Evolutionary conservation across 768 basidiomycete species (phyloP).

Genomic region (Pholiota molesta): DNA sequence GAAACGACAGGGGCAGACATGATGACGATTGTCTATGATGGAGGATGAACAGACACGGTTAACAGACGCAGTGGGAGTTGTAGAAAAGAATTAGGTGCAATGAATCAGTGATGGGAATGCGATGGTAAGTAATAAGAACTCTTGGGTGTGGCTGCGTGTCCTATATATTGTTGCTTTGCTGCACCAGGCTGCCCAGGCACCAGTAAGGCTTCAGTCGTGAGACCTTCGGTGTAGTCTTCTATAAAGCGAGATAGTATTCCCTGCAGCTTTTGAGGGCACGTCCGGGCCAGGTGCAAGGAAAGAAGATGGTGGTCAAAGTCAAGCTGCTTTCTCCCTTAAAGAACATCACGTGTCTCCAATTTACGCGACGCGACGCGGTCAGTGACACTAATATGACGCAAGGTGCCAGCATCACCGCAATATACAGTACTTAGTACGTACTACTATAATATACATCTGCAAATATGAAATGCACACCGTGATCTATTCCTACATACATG

Average conservation of each 20-base stretch:
- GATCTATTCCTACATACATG: constrained; percentile 13
- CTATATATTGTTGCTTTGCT: too few relatives aligned
- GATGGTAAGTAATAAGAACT: neutral
- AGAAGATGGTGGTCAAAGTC: neutral
- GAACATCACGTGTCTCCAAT: neutral
- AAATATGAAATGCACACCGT: too few relatives aligned
- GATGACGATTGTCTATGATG: neutral
- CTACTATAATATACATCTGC: too few relatives aligned
- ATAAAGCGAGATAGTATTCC: neutral
- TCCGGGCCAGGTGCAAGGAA: neutral
- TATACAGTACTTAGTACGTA: too few relatives aligned
- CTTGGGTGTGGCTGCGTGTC: neutral
- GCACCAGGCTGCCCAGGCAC: neutral
- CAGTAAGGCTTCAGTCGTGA: neutral
- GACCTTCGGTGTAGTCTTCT: neutral
- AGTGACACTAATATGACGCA: too few relatives aligned
- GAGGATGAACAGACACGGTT: neutral
- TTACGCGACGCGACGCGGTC: neutral
- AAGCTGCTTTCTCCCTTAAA: neutral
- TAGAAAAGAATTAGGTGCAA: neutral
- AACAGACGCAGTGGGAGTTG: neutral
- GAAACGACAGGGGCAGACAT: neutral
- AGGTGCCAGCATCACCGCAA: too few relatives aligned
- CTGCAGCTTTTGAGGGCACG: neutral
- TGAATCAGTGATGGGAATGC: neutral